Base-by-base conservation (phyloP, 2,329 filamentous ascomycete genomes). In the Colletotrichum sp. region DNA sequence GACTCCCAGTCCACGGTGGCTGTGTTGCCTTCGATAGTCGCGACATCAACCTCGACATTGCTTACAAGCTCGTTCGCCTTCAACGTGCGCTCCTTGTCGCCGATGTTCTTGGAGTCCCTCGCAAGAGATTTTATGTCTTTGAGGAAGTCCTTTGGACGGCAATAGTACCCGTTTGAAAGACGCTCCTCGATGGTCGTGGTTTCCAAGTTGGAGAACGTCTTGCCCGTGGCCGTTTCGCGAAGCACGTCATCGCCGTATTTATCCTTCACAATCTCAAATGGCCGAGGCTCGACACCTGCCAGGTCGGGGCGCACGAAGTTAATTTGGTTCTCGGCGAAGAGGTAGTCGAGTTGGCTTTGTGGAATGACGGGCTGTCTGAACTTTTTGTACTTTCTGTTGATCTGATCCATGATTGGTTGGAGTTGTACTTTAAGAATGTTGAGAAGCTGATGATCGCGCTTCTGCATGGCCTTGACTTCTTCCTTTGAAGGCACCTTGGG, bases 131-230 rank as follows among this genome's bases (percentile, higher is more conserved):
- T 95, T 80, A 99, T 95, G 82, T 99, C 97, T 55, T 93, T 93
- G 67, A 98, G 86, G 82, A 98, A 99, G 82, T 98, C 96, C 80
- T 93, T 93, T 0, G 96, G 95, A 13, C 96, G 92, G 79, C 96
- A 95, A 85, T 99, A 99, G 85, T 95, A 99, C 7, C 97, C 97
- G 83, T 99, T 99, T 6, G 96, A 98, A 39, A 99, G 88, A n/a
- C 97, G 93, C 83, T 98, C 96, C 86, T 99, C 97, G 69, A 99
- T 98, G 1, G 94, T 96, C 5, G 94, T 94, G 13, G 96, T 94
- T 82, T 99, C 96, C 61, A 99, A 88, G 79, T 99, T 99, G 87
- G 98, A 99, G 84, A 93, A 99, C 83, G 96, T 97, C 83, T 97
- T 98, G 73, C 92, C 92, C 3, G 92, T 95, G 3, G 90, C 90